Evolutionary conservation across 1,139 yeast genomes (phyloP).

Genomic region (Diutina catenulata): DNA sequence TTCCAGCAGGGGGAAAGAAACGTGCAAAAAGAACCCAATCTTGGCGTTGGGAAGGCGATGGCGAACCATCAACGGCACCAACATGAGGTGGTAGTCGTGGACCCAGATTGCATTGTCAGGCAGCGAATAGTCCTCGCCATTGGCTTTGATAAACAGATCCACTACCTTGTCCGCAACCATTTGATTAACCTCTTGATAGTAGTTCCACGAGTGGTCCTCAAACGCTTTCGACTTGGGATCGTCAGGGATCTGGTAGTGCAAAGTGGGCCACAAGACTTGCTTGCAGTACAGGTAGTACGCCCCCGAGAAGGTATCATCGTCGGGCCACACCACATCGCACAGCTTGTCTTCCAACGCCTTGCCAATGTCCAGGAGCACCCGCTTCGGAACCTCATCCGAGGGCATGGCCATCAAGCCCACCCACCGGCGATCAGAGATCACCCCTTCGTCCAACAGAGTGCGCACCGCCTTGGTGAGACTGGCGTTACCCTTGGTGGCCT

Average conservation of each 20-base stretch:
- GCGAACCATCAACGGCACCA: constrained; percentile 80
- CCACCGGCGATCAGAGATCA: constrained; percentile 50
- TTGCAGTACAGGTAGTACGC: constrained; percentile 87
- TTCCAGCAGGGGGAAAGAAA: constrained; percentile 92
- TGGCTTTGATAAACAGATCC: constrained; percentile 41
- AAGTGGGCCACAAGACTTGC: constrained; percentile 91
- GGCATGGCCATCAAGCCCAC: constrained; percentile 89
- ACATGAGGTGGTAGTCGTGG: constrained; percentile 83
- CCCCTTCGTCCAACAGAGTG: constrained; percentile 39
- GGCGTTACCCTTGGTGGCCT: constrained; percentile 62
- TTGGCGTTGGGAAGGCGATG: constrained; percentile 67
- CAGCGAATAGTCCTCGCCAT: constrained; percentile 37
- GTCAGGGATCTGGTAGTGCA: constrained; percentile 95
- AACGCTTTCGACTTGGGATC: constrained; percentile 89
- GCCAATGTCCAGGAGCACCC: constrained; percentile 40
- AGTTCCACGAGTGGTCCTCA: constrained; percentile 91
- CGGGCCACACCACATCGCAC: constrained; percentile 59
- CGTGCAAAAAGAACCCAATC: constrained; percentile 86
- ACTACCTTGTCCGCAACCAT: constrained; percentile 69
- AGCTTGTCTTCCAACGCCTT: constrained; percentile 30
- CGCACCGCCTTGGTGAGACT: constrained; percentile 80
- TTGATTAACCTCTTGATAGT: constrained; percentile 67
- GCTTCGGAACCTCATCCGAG: constrained; percentile 60
- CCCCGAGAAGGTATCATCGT: constrained; percentile 74
- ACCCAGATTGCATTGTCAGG: constrained; percentile 62